Conservation (phyloP, 139 green algal species). For the Chlorella sp. region DNA sequence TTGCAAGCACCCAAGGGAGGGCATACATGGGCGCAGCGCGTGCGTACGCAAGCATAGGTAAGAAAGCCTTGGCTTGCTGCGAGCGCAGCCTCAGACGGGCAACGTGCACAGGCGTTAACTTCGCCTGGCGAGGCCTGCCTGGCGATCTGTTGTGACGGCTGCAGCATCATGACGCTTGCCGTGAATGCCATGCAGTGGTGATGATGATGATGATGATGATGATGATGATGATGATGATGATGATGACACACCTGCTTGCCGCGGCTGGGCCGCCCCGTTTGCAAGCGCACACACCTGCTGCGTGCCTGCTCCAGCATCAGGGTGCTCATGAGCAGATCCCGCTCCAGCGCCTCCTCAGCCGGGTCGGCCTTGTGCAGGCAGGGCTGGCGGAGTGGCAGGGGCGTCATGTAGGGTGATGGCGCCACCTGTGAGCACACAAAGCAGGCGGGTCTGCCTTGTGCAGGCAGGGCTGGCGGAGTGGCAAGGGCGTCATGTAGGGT, state of each 20-base stretch:
- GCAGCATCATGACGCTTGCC: neutral
- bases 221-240: neutral
- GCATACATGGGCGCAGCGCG: too few relatives aligned
- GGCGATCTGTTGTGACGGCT: neutral
- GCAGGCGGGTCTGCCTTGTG: neutral
- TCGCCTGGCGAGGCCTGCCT: neutral
- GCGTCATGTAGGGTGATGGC: neutral
- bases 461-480: neutral
- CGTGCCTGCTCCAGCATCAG: neutral
- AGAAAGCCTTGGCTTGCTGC: neutral
- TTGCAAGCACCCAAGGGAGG: too few relatives aligned
- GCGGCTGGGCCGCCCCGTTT: too few relatives aligned
- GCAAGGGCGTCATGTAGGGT: neutral
- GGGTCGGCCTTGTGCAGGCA: neutral
- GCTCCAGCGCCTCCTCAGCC: neutral
- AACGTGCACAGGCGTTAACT: neutral
- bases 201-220: neutral
- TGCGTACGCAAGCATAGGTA: too few relatives aligned
- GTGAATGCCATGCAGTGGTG: neutral
- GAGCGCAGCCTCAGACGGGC: neutral
- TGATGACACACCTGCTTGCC: neutral
- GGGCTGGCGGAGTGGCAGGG: neutral
- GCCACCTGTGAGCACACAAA: too few relatives aligned
- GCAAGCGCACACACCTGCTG: neutral
- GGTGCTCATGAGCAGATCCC: neutral